Base-by-base conservation (phyloP, 345 rosid genomes). In the Abelmoschus esculentus region DNA sequence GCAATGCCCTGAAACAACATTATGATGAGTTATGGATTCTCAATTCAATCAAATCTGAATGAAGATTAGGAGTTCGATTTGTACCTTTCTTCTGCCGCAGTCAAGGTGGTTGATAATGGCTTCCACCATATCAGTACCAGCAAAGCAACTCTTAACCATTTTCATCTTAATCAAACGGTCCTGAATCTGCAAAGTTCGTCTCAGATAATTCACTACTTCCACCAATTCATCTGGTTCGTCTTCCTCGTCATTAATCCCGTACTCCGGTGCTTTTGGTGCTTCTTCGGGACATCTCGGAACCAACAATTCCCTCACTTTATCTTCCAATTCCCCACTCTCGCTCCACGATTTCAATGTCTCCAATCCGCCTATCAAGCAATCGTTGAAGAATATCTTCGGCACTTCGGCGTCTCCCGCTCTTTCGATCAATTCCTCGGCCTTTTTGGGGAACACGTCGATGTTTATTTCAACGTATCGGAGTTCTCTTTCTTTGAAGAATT, bases 131-230 rank as follows among this genome's bases (percentile, higher is more conserved):
- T 90, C 89, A 7, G 60, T 66, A 14, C 96, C 97, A 19, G 90
- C 70, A 72, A 91, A 93, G 81, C 99, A 93, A 47, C 88, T 91
- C 77, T 85, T 87, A 1, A 87, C 89, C 28, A 93, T 82, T 85
- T 87, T 91, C 97, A 93, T 84, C 93, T 80, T 93, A 83, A 84
- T 71, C 73, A 91, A 74, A n/a, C 96, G 91, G 70, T 93, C 97
- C 75, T 89, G 88, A 46, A 91, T 89, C 6, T 95, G 96, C 69
- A 93, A 72, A 63, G 73, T 80, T 77, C 85, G 89, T 62, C 97
- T 83, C 74, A 93, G 31, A 32, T 88, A 72, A 82, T 69, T 89
- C 4, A 85, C 86, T 9, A 80, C 75, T 6, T 58, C 76, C 29
- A 83, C 64, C 83, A 81, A 73, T 66, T 85, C 91, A 61, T 89